Evolutionary conservation across 2,329 filamentous ascomycete genomes (phyloP), one percentile per base, ranked within the genome.

Genomic region (Microsporum audouinii): DNA sequence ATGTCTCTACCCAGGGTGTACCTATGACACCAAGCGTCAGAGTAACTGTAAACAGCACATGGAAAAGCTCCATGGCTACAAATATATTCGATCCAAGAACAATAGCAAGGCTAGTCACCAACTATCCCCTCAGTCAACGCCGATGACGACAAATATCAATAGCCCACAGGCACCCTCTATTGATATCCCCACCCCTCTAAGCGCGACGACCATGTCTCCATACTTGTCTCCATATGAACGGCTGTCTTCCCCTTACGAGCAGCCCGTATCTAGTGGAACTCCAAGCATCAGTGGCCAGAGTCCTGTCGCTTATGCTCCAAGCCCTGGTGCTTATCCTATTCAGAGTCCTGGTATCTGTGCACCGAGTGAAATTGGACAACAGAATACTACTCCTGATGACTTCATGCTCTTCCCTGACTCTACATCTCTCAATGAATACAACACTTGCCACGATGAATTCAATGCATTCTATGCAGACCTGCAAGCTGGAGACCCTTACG

Each of bases 21-120:
- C 88, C 0, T 97, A 97, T 78, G 88, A 90, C 70, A 96, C 91
- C 8, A 97, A 97, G 80, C 87, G 91, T 62, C 88, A 96, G 77
- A 94, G 88, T 65, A 97, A 97, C 75, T 95, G 90, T 82, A 96
- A 96, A 73, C 92, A 96, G 75, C 91, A 97, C 76, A 96, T 96
- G 91, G 92, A 97, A 78, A 96, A 96, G 76, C 88, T 89, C 0
- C 91, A 97, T 70, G 86, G 87, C 62, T 96, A 89, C 88, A 80
- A 81, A n/a, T 96, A 96, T 68, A 82, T 91, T 60, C 88, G 92
- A 65, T 92, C 90, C 63, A 96, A 96, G 82, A 91, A 88, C 73
- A 96, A 95, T 70, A 88, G 88, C 51, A 39, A n/a, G 41, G 31
- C 43, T 36, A 45, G 53, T 33, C 49, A 29, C 47, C 49, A 27